Percentiles rank a stretch among this genome's conserved stretches.
Conservation (phyloP, 1,284 basidiomycete species). For the Xerocomus nothofagi region DNA sequence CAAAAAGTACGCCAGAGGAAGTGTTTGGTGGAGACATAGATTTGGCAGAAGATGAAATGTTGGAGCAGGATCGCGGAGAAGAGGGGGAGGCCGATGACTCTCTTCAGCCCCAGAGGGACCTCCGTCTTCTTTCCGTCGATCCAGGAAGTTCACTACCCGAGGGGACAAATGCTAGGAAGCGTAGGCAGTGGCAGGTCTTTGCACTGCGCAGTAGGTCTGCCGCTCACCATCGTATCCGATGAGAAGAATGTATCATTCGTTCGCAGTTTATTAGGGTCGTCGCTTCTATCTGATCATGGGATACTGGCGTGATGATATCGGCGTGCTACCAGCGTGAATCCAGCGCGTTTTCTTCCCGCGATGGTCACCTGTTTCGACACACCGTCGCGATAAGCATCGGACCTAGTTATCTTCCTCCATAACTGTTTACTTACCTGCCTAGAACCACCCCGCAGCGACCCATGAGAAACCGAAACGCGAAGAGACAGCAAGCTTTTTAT, state of each 20-base stretch:
- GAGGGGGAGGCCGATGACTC: slow-evolving; percentile 78
- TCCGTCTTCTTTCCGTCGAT: slow-evolving; percentile 41
- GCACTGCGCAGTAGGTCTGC: slow-evolving; percentile 26
- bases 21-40: slow-evolving; percentile 69
- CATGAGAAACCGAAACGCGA: slow-evolving; percentile 11
- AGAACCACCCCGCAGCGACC: neutral
- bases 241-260: neutral
- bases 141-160: slow-evolving; percentile 16
- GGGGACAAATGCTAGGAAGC: slow-evolving; percentile 28
- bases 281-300: too few species aligned
- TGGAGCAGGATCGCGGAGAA: slow-evolving; percentile 73
- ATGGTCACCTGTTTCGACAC: neutral
- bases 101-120: slow-evolving; percentile 44
- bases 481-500: neutral
- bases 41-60: slow-evolving; percentile 68
- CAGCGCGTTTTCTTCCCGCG: neutral
- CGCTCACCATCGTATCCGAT: slow-evolving; percentile 26
- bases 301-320: too few species aligned
- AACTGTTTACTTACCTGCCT: too few species aligned
- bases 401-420: too few species aligned
- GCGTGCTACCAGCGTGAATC: neutral
- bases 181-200: slow-evolving; percentile 32
- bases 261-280: neutral
- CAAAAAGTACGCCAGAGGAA: slow-evolving; percentile 57
- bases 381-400: too few species aligned